Base-by-base conservation (phyloP, 1,284 basidiomycete species). In the Ganoderma multipileum region DNA sequence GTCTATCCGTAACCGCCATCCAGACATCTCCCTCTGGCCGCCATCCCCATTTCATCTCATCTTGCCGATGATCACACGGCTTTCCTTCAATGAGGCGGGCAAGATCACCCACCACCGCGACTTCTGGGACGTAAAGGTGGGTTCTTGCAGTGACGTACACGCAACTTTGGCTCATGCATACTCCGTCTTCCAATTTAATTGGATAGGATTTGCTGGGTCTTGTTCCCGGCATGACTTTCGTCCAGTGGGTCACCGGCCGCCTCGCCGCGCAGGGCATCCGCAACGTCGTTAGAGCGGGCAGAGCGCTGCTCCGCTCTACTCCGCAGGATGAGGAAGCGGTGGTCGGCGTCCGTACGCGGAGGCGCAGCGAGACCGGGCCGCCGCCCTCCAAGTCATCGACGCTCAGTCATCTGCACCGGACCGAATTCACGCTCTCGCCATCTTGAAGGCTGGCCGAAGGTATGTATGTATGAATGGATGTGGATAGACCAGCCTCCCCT, bases 81-180 rank as follows among this genome's bases (percentile, higher is more conserved):
- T 93, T 26, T 85, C 85, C 38, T 92, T 94, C 78, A 93, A 93
- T 77, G 92, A 93, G 73, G 89, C 89, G 75, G 90, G 89, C 14
- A 86, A 85, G 65, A 89, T 94, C 64, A 90, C 90, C 1, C 85
- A 89, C 73, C 92, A 93, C 74, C 85, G 91, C 36, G 91, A 93
- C 75, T 85, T 91, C 58, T 93, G 91, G 91, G 91, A 93, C 75
- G 83, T 91, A 52, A 79, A 80, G 73, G 72, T 77, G 44, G 36
- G 73, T 4, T 30, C 38, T 41, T 38, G 39, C 28, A 12, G 20
- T 20, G 33, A 18, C 20, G 2, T 23, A 16, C 55, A 23, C 26
- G 12, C 38, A 39, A 36, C 3, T n/a, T 5, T n/a, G 55, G 33
- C 33, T 58, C 7, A 58, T 38, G 55, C 20, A 5, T 9, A 36